Conservation (phyloP, 192 early-diverging fungal species). For the Jimgerdemannia flammicorona region DNA sequence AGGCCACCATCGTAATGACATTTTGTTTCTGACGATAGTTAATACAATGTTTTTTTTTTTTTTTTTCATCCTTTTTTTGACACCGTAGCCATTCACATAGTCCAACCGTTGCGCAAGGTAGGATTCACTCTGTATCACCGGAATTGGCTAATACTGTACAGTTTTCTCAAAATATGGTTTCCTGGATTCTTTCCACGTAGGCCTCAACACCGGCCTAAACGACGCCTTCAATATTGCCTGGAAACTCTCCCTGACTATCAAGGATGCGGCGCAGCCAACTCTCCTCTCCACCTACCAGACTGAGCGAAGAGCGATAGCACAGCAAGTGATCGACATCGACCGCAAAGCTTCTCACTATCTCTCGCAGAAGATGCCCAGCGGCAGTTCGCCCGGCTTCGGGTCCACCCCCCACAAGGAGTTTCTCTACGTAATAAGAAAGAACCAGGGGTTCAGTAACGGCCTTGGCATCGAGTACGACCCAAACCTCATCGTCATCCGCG, state of each 20-base stretch:
- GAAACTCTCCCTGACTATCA: not conserved
- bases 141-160: not conserved
- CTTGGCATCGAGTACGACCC: not conserved
- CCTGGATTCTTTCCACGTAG: not conserved
- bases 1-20: no score
- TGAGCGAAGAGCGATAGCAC: not conserved
- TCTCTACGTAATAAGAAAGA: not conserved
- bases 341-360: not conserved
- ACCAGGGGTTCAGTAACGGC: not conserved
- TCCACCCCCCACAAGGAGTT: not conserved
- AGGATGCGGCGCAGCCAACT: not conserved
- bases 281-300: not conserved
- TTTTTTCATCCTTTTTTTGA: no score
- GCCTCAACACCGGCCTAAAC: not conserved
- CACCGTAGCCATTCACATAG: not conserved
- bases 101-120: not conserved
- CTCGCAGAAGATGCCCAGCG: not conserved
- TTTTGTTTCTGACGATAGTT: no score
- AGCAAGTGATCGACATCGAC: not conserved
- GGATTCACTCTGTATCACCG: not conserved
- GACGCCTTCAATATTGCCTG: slow-evolving; percentile 2
- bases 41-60: no score
- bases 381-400: not conserved
- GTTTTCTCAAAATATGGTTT: not conserved
- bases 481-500: not conserved